phyloP scores from a whole-genome alignment of 1,139 yeast genomes.

The Meyerozyma smithsonii region DNA sequence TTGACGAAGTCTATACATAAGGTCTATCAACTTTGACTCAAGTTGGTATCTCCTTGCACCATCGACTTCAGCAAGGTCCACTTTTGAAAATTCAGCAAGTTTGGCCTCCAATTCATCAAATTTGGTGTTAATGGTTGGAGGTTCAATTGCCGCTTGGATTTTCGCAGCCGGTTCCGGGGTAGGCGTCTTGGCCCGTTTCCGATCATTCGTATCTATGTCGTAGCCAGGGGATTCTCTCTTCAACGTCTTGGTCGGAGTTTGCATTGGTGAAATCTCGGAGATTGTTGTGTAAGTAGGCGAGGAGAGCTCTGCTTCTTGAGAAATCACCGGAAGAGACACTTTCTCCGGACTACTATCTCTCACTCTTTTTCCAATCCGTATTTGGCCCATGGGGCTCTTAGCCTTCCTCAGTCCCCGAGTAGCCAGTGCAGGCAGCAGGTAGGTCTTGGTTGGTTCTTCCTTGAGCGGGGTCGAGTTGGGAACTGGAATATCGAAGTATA shows the following conservation, averaged over 20 bases:
- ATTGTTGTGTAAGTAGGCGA: not conserved
- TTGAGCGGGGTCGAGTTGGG: not conserved
- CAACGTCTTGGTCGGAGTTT: not conserved
- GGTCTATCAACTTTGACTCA: not conserved
- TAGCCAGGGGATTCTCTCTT: not conserved
- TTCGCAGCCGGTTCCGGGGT: not conserved
- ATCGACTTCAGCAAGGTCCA: not conserved
- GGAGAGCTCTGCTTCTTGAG: not conserved
- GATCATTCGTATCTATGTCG: not conserved
- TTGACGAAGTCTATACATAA: conserved; percentile 1
- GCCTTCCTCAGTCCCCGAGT: not conserved
- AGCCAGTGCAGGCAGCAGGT: not conserved
- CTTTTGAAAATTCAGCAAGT: not conserved
- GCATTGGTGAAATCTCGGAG: not conserved
- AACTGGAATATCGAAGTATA: not conserved
- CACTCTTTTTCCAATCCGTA: not conserved
- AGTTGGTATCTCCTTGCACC: not conserved
- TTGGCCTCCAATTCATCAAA: not conserved
- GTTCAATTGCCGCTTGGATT: not conserved
- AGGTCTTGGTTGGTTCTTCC: not conserved
- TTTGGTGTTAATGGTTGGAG: not conserved
- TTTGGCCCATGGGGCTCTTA: not conserved
- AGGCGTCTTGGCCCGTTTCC: not conserved
- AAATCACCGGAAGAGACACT: no score
- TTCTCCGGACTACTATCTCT: no score